These are phyloP conservation scores for Leptosphaerulina australis DNA, from an alignment of 2,329 filamentous ascomycete species.

Conservation along the genomic window DNA sequence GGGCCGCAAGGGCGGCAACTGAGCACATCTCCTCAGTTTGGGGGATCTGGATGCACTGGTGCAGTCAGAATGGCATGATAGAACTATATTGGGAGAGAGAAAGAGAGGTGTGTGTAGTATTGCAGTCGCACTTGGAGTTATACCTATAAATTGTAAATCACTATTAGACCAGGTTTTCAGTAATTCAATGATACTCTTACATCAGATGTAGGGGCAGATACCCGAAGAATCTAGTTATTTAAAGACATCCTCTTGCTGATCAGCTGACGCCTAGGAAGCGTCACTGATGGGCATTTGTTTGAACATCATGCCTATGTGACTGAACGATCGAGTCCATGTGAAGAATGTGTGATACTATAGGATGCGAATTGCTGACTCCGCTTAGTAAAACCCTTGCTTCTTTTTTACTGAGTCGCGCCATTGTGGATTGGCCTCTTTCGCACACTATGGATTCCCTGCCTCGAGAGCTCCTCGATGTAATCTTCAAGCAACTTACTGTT, in stretches of 20 bases:
- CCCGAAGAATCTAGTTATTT: not conserved
- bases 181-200: conserved; percentile 1
- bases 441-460: conserved; percentile 17
- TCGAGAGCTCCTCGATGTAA: conserved; percentile 14
- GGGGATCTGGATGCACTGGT: conserved; percentile 9
- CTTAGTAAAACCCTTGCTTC: not conserved
- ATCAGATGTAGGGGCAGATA: not conserved
- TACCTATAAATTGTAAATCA: conserved; percentile 13
- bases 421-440: not conserved
- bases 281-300: no score
- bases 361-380: not conserved
- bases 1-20: conserved; percentile 14
- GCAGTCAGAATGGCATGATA: not conserved
- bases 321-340: no score
- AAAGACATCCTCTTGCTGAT: no score
- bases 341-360: no score
- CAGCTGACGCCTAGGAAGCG: no score
- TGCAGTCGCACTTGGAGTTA: not conserved
- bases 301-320: no score
- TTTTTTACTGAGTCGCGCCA: not conserved
- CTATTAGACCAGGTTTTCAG: not conserved
- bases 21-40: not conserved
- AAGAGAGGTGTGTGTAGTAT: not conserved
- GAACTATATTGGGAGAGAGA: not conserved
- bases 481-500: conserved; percentile 3